Evolutionary conservation across 2,329 filamentous ascomycete species (phyloP).

Genomic region (Knoxdaviesia capensis): DNA sequence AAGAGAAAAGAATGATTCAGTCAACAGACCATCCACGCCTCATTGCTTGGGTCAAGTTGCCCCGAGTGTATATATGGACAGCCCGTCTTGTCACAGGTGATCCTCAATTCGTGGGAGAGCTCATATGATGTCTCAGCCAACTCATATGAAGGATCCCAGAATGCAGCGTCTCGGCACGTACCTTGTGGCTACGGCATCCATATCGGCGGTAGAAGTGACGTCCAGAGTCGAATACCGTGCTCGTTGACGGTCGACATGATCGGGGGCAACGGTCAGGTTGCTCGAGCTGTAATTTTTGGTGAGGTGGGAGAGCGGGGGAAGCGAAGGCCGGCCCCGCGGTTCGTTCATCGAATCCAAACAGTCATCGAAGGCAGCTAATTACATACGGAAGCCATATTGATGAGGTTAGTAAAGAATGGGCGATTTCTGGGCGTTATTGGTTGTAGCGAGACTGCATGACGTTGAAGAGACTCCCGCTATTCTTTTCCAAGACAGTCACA

Average conservation of each 20-base stretch:
- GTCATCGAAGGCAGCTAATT: too few relatives aligned
- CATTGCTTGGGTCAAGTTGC: too few relatives aligned
- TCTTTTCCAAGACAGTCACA: not conserved
- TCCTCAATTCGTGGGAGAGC: not conserved
- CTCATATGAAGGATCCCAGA: not conserved
- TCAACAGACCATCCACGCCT: not conserved
- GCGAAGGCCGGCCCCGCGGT: not conserved
- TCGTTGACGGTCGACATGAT: constrained; percentile 1
- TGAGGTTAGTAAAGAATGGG: not conserved
- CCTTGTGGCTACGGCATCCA: too few relatives aligned
- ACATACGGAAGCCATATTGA: not conserved
- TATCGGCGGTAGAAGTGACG: not conserved
- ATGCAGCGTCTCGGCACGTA: constrained; percentile 1
- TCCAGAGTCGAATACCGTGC: constrained; percentile 3
- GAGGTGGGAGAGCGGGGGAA: constrained; percentile 1
- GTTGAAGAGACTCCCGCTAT: not conserved
- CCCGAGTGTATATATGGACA: too few relatives aligned
- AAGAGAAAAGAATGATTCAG: not conserved
- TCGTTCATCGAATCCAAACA: not conserved
- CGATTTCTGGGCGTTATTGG: not conserved
- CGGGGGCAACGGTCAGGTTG: constrained; percentile 2
- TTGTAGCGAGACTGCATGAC: not conserved
- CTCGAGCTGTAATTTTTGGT: constrained; percentile 4
- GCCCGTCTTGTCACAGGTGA: not conserved
- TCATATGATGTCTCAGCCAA: not conserved